These are phyloP conservation scores for Eucalyptus erythrocorys DNA, from an alignment of 345 rosid species.

Conservation along the genomic window DNA sequence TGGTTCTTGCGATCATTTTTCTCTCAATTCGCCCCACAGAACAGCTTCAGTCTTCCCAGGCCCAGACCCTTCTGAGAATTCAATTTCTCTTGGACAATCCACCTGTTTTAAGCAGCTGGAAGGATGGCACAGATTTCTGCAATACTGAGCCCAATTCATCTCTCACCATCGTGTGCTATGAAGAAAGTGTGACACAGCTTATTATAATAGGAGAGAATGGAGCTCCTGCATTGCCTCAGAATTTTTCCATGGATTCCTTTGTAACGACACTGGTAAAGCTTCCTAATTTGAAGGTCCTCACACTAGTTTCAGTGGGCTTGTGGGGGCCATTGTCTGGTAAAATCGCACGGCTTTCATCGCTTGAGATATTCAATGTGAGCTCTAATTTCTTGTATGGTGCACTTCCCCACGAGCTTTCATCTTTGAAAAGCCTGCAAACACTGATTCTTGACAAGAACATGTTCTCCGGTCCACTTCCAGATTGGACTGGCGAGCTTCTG, in stretches of 20 bases:
- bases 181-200: slow-evolving; percentile 67
- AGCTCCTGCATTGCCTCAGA: slow-evolving; percentile 35
- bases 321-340: slow-evolving; percentile 87
- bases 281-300: slow-evolving; percentile 71
- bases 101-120: slow-evolving; percentile 55
- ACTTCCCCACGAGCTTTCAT: slow-evolving; percentile 58
- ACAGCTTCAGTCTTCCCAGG: slow-evolving; percentile 70
- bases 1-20: slow-evolving; percentile 21
- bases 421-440: slow-evolving; percentile 46
- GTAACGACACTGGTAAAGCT: slow-evolving; percentile 64
- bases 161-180: slow-evolving; percentile 78
- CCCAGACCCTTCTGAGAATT: slow-evolving; percentile 58
- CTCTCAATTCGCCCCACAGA: slow-evolving; percentile 26
- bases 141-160: slow-evolving; percentile 49
- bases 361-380: slow-evolving; percentile 82
- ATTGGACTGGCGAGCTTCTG: slow-evolving; percentile 51
- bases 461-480: slow-evolving; percentile 54
- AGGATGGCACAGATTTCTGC: slow-evolving; percentile 70
- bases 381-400: slow-evolving; percentile 62
- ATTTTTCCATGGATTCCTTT: slow-evolving; percentile 75
- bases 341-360: slow-evolving; percentile 42
- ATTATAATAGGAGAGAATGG: slow-evolving; percentile 54
- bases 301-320: slow-evolving; percentile 73
- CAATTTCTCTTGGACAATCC: slow-evolving; percentile 58
- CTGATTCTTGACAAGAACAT: slow-evolving; percentile 77